Evolutionary conservation across 208 protist species (phyloP).

Genomic region (Crithidia sp.): DNA sequence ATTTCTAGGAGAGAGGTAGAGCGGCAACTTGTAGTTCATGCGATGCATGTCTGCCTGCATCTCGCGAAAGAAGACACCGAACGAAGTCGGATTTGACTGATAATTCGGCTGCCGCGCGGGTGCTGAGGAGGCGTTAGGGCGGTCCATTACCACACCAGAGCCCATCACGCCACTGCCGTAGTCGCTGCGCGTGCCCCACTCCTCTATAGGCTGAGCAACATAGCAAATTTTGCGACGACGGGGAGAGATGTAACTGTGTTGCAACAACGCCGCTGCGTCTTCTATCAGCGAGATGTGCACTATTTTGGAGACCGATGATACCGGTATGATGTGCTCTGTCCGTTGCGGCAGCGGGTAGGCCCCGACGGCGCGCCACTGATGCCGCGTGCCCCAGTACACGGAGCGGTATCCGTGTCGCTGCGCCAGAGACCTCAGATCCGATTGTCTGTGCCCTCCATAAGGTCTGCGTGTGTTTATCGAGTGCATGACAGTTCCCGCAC

Average conservation of each 20-base stretch:
- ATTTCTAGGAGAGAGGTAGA: slow-evolving; percentile 42
- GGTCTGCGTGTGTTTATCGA: slow-evolving; percentile 25
- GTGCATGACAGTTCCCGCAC: background rate
- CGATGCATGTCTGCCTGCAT: slow-evolving; percentile 37
- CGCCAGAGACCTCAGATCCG: slow-evolving; percentile 27
- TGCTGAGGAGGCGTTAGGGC: no score
- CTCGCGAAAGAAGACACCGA: background rate
- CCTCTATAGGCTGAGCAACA: background rate
- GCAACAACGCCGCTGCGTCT: slow-evolving; percentile 48
- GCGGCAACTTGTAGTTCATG: slow-evolving; percentile 46
- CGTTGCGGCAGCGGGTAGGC: slow-evolving; percentile 22
- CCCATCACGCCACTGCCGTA: background rate
- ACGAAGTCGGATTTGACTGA: background rate
- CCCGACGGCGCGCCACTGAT: slow-evolving; percentile 41
- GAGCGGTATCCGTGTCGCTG: slow-evolving; percentile 44
- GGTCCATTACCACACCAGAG: background rate
- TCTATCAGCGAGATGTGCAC: slow-evolving; percentile 81
- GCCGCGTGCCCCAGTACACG: slow-evolving; percentile 65
- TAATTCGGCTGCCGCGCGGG: no score
- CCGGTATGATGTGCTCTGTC: slow-evolving; percentile 19
- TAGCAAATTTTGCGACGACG: slow-evolving; percentile 26
- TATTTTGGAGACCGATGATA: slow-evolving; percentile 33
- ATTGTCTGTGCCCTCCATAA: slow-evolving; percentile 21
- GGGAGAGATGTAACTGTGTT: slow-evolving; percentile 45
- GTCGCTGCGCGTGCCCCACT: background rate